Conservation (phyloP, 2,329 filamentous ascomycete genomes). For the Dendryphion nanum region DNA sequence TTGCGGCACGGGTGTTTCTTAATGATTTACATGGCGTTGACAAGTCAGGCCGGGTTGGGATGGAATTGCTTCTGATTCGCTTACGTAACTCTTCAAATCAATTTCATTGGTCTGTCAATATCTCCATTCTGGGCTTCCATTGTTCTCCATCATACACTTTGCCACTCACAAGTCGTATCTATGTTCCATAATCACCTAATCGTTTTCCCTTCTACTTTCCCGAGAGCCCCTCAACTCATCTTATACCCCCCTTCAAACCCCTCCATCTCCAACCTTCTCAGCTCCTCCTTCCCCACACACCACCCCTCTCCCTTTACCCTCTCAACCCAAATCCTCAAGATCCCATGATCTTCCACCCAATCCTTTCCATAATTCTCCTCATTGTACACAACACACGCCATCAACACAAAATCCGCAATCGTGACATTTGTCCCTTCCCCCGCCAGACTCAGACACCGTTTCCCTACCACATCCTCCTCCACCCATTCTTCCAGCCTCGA, state of each 20-base stretch:
- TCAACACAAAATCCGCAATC: constrained; percentile 13
- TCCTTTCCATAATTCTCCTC: constrained; percentile 12
- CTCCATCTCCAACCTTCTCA: constrained; percentile 9
- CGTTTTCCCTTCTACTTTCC: no score
- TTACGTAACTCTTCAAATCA: no score
- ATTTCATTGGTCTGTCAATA: no score
- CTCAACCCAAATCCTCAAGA: constrained; percentile 13
- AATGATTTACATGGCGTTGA: no score
- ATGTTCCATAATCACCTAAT: no score
- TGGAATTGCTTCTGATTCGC: no score
- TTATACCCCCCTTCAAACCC: constrained; percentile 9
- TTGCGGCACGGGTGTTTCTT: no score
- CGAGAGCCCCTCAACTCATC: no score
- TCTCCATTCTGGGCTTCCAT: not conserved
- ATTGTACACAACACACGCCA: constrained; percentile 13
- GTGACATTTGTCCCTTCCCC: constrained; percentile 9
- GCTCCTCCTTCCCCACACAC: constrained; percentile 8
- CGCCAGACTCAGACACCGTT: constrained; percentile 10
- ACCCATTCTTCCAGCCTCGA: constrained; percentile 13
- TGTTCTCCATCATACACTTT: constrained; percentile 5
- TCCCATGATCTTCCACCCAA: constrained; percentile 12
- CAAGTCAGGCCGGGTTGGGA: no score
- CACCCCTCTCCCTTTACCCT: constrained; percentile 9
- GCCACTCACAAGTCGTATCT: no score
- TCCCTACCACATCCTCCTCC: constrained; percentile 6